phyloP scores from a whole-genome alignment of 352 stramenopile genomes.

The Pythium sukuiense region DNA sequence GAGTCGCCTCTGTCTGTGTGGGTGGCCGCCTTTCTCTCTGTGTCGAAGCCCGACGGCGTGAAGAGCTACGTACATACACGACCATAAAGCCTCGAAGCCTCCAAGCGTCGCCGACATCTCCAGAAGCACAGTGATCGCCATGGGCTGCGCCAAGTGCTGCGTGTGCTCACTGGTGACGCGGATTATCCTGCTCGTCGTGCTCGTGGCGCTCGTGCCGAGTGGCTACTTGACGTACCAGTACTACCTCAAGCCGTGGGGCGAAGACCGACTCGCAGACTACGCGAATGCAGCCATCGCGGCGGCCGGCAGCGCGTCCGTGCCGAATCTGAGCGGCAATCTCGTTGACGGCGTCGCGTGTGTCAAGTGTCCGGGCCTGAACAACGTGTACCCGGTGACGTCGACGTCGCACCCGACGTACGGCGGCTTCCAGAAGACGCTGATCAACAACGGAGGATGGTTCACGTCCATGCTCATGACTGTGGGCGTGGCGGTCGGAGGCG shows the following conservation, averaged over 20 bases:
- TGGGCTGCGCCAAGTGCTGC: constrained; percentile 22
- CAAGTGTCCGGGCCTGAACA: constrained; percentile 46
- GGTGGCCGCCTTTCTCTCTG: background rate
- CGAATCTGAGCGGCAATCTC: constrained; percentile 18
- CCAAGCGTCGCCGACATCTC: background rate
- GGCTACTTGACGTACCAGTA: constrained; percentile 46
- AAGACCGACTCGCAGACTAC: constrained; percentile 29
- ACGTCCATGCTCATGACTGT: constrained; percentile 29
- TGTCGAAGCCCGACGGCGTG: background rate
- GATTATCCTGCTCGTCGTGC: constrained; percentile 26
- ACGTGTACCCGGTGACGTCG: constrained; percentile 39
- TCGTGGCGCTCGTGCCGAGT: constrained; percentile 37
- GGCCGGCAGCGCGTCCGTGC: constrained; percentile 7
- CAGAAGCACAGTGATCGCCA: background rate
- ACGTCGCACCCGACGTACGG: constrained; percentile 36
- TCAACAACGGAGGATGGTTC: constrained; percentile 43
- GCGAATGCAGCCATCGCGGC: constrained; percentile 20
- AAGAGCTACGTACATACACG: background rate
- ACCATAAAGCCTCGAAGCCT: too few relatives aligned
- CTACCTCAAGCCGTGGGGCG: constrained; percentile 48
- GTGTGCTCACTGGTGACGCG: constrained; percentile 31
- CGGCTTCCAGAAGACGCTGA: constrained; percentile 38
- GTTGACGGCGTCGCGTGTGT: constrained; percentile 35
- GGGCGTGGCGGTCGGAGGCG: constrained; percentile 34
- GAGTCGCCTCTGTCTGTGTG: background rate